phyloP scores from a whole-genome alignment of 805 yeast genomes.

The Yamadazyma nakazawae region DNA sequence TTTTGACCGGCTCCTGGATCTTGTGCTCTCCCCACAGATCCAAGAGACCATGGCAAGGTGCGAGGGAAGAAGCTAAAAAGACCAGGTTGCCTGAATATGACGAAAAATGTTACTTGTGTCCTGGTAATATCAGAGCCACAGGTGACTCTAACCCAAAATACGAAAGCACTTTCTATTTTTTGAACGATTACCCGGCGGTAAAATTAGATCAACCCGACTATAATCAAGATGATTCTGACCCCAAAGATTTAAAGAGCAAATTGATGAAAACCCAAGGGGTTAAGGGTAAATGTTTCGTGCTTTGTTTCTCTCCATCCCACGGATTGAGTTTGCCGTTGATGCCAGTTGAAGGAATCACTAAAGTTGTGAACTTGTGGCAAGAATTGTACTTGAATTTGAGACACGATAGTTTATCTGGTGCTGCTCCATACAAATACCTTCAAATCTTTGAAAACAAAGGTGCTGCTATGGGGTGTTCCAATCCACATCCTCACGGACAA shows the following conservation, averaged over 20 bases:
- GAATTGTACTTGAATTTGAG: constrained; percentile 45
- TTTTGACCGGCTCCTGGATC: constrained; percentile 65
- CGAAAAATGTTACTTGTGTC: constrained; percentile 67
- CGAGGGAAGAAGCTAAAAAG: constrained; percentile 48
- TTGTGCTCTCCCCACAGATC: constrained; percentile 75
- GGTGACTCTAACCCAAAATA: constrained; percentile 60
- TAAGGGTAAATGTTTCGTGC: constrained; percentile 65
- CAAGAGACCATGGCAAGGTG: constrained; percentile 81
- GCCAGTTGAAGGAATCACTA: constrained; percentile 39
- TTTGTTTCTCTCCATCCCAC: constrained; percentile 71
- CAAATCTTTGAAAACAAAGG: constrained; percentile 81
- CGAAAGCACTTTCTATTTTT: constrained; percentile 54
- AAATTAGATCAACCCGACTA: constrained; percentile 52
- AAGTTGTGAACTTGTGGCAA: constrained; percentile 63
- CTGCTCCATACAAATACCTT: constrained; percentile 52
- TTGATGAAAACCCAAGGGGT: constrained; percentile 57
- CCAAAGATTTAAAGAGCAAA: constrained; percentile 30
- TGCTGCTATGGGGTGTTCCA: constrained; percentile 77
- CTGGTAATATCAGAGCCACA: constrained; percentile 63
- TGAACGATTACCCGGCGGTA: constrained; percentile 72
- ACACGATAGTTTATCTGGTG: constrained; percentile 29
- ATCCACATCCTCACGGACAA: constrained; percentile 82
- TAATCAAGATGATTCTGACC: constrained; percentile 10
- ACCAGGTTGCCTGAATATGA: constrained; percentile 53
- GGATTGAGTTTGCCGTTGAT: constrained; percentile 63